Base-by-base conservation (phyloP, 371 early-diverging fungal genomes). In the Lichtheimia hyalospora region DNA sequence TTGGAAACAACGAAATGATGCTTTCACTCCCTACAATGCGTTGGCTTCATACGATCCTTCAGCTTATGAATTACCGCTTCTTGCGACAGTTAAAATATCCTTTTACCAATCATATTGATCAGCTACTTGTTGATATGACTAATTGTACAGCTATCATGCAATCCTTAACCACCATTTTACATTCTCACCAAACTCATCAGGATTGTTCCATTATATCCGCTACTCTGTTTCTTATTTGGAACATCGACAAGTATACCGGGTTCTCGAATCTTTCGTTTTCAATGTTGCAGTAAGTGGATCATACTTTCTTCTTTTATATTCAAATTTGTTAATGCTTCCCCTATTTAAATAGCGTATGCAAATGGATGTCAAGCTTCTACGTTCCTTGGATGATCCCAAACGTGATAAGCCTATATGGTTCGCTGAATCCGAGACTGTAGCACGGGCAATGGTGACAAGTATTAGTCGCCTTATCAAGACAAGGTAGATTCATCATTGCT, bases 11-110 rank as follows among this genome's bases (percentile, higher is more conserved):
- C 7, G 58, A 57, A 2, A 49, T 62, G n/a, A 64, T 69, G 18
- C 70, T 86, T 14, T 79, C 83, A 8, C 71, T 81, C 20, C 76
- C 77, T 16, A 83, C 82, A 5, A 71, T 86, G 74, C 83, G 91
- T 5, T 91, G 91, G 92, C 71, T 89, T 46, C 87, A 88, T 65
- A 91, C 91, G 0, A 82, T 92, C 21, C 74, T 89, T 24, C 91
- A 92, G 62, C 69, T 91, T 51, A 82, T 92, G 73, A 89, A 87
- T 66, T 89, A 88, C 67, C 84, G 92, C 24, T 79, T 79, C 49
- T 65, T 82, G 39, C 72, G 79, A 2, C 78, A 77, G 43, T 66
- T 82, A 54, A 82, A 79, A 62, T 79, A 77, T 67, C 67, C 71
- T 70, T 66, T 68, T 63, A 62, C 15, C 20, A 34, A 34, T 34